These are phyloP conservation scores for Leccinum disarticulatum DNA, from an alignment of 768 basidiomycete species.

Conservation along the genomic window DNA sequence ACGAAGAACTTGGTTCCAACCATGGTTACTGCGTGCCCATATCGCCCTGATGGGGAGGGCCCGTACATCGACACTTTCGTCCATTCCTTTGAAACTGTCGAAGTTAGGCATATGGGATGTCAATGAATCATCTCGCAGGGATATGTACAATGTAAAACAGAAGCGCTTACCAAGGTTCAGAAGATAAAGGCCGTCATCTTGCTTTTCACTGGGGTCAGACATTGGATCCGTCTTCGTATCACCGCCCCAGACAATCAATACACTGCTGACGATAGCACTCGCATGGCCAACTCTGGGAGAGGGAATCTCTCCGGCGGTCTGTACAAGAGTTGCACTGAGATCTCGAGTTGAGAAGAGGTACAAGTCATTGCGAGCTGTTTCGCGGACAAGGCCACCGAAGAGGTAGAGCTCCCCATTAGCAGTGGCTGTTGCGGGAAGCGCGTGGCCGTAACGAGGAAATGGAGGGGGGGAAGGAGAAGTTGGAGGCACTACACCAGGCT, in stretches of 20 bases:
- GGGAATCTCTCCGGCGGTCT: constrained; percentile 87
- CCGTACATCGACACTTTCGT: constrained; percentile 80
- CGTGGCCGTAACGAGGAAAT: constrained; percentile 95
- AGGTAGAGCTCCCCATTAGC: constrained; percentile 89
- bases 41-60: constrained; percentile 80
- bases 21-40: constrained; percentile 96
- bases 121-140: constrained; percentile 1
- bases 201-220: constrained; percentile 63
- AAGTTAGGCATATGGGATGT: constrained; percentile 4
- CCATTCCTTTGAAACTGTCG: constrained; percentile 90
- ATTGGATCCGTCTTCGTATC: constrained; percentile 84
- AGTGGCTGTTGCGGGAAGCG: constrained; percentile 77
- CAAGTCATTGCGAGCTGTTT: constrained; percentile 87
- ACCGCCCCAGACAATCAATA: constrained; percentile 97
- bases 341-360: constrained; percentile 85
- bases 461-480: constrained; percentile 78
- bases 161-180: constrained; percentile 80
- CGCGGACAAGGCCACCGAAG: constrained; percentile 95
- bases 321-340: constrained; percentile 75
- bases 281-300: constrained; percentile 95
- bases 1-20: constrained; percentile 88
- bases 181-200: constrained; percentile 92
- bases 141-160: background rate
- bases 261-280: constrained; percentile 91
- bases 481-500: constrained; percentile 63